Evolutionary conservation across 352 stramenopile species (phyloP).

Genomic region (Elongisporangium prolatum): DNA sequence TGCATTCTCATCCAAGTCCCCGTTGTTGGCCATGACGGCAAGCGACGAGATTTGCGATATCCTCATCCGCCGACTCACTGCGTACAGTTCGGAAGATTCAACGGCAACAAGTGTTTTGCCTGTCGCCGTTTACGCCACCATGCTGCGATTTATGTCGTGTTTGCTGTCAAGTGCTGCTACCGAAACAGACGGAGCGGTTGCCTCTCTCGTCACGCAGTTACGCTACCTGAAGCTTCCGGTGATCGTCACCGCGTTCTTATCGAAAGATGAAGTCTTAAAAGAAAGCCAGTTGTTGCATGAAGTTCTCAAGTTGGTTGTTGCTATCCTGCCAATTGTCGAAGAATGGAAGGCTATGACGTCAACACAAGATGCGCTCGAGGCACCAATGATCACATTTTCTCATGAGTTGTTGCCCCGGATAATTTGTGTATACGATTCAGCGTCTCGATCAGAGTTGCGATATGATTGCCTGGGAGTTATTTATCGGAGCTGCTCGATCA

Average conservation of each 20-base stretch:
- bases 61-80: constrained; percentile 26
- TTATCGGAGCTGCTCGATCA: constrained; percentile 36
- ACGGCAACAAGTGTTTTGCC: too few relatives aligned
- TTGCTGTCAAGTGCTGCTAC: constrained; percentile 20
- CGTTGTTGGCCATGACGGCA: constrained; percentile 34
- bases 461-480: constrained; percentile 56
- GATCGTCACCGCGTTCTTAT: constrained; percentile 38
- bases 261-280: constrained; percentile 27
- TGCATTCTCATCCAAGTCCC: constrained; percentile 24
- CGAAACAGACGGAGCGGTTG: constrained; percentile 2
- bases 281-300: constrained; percentile 49
- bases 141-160: constrained; percentile 40
- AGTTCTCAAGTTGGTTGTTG: constrained; percentile 51
- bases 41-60: constrained; percentile 33
- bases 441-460: constrained; percentile 36
- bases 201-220: constrained; percentile 18
- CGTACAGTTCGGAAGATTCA: constrained; percentile 16
- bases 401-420: constrained; percentile 44
- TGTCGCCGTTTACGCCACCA: constrained; percentile 29
- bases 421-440: constrained; percentile 51
- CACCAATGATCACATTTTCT: constrained; percentile 25
- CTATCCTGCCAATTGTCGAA: constrained; percentile 34
- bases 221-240: constrained; percentile 39
- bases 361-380: constrained; percentile 13
- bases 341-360: constrained; percentile 17